phyloP scores from a whole-genome alignment of 192 early-diverging fungal species.

The Podila minutissima region DNA sequence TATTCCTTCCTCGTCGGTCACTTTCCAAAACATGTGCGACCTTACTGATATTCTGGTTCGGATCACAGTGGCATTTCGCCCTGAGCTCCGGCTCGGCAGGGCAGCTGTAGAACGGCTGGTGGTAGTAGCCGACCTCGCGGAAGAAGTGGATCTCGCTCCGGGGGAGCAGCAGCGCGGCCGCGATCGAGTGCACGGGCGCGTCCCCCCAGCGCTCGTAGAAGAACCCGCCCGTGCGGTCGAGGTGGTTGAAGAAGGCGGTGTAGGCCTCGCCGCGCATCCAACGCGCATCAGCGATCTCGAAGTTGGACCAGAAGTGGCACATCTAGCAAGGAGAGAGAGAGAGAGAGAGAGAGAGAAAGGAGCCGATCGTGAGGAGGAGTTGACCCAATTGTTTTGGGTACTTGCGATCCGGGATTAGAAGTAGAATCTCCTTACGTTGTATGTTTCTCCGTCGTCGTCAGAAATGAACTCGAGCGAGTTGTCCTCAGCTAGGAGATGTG shows the following conservation, averaged over 20 bases:
- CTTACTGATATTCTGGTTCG: slow-evolving; percentile 60
- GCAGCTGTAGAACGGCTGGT: slow-evolving; percentile 70
- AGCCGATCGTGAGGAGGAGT: background rate
- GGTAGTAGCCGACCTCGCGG: slow-evolving; percentile 78
- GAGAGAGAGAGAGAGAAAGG: background rate
- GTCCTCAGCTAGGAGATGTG: slow-evolving; percentile 57
- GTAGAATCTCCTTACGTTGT: slow-evolving; percentile 57
- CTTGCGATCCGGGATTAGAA: no score
- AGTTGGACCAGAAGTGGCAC: slow-evolving; percentile 93
- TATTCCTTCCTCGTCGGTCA: background rate
- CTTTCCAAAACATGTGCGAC: background rate
- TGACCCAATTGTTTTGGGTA: background rate
- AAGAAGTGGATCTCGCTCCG: slow-evolving; percentile 78
- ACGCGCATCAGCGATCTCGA: slow-evolving; percentile 76
- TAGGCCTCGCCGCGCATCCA: slow-evolving; percentile 78
- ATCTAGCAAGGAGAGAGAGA: background rate
- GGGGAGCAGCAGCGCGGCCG: slow-evolving; percentile 65
- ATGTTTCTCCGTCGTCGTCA: slow-evolving; percentile 61
- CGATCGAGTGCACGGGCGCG: slow-evolving; percentile 79
- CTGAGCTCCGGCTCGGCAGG: slow-evolving; percentile 57
- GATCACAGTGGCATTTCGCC: slow-evolving; percentile 62
- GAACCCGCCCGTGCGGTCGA: slow-evolving; percentile 84
- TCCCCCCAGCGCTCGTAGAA: slow-evolving; percentile 89
- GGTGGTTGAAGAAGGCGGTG: slow-evolving; percentile 70
- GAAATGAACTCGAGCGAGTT: slow-evolving; percentile 65